phyloP scores from a whole-genome alignment of 1,139 yeast species.

The Geotrichum candidum region DNA sequence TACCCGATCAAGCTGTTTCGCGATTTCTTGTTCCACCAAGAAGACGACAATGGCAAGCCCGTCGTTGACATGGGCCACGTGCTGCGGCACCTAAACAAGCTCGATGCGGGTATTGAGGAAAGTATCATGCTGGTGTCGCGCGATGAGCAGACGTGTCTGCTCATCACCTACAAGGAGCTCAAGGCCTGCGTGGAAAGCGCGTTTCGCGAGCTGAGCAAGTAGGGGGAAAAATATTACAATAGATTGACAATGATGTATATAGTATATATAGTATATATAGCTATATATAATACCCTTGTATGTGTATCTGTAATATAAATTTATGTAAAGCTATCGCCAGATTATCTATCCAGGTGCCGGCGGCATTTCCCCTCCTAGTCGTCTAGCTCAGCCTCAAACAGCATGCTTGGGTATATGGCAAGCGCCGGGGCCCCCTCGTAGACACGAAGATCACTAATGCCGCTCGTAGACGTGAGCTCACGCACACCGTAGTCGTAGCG shows the following conservation, averaged over 20 bases:
- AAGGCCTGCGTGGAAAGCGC: slow-evolving; percentile 67
- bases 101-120: slow-evolving; percentile 91
- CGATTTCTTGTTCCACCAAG: slow-evolving; percentile 81
- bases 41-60: slow-evolving; percentile 71
- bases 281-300: too few relatives aligned
- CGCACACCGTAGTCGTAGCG: slow-evolving; percentile 6
- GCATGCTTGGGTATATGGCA: slow-evolving; percentile 3
- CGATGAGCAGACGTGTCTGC: slow-evolving; percentile 76
- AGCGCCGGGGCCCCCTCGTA: slow-evolving; percentile 4
- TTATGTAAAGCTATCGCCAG: too few relatives aligned
- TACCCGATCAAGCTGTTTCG: slow-evolving; percentile 73
- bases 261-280: too few relatives aligned
- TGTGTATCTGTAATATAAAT: too few relatives aligned
- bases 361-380: background rate
- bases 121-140: slow-evolving; percentile 69
- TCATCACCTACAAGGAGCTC: slow-evolving; percentile 72
- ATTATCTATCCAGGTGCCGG: background rate
- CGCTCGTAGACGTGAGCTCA: background rate
- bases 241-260: background rate
- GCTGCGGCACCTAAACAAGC: slow-evolving; percentile 68
- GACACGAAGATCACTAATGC: background rate
- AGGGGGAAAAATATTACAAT: background rate
- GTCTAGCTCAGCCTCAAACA: slow-evolving; percentile 2
- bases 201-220: slow-evolving; percentile 48
- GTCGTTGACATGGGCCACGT: slow-evolving; percentile 80